Base-by-base conservation (phyloP, 2,329 filamentous ascomycete genomes). In the Venturia effusa region DNA sequence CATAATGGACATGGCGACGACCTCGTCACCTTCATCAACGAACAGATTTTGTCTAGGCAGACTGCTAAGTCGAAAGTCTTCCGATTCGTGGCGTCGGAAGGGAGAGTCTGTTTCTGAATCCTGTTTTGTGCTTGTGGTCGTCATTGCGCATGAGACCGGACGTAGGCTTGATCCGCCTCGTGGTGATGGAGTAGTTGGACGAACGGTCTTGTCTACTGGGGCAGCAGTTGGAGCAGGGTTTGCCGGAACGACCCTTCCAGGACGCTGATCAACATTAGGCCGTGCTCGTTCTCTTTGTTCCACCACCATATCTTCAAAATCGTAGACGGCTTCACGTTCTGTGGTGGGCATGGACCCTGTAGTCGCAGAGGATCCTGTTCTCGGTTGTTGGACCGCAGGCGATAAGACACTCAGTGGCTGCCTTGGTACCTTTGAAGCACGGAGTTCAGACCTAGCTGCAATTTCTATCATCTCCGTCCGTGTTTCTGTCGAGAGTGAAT, bases 21-120 rank as follows among this genome's bases (percentile, higher is more conserved):
- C 10, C 57, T 8, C 3, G 67, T 34, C 27, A 19, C 27, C 17
- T 68, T 59, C 60, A 7, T 69, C 64, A 5, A 72, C 68, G 43
- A 74, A 76, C 1, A 76, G 65, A 24, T 71, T 67, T 19, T 70
- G 66, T 0, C 40, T 34, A 0, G 72, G 70, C 22, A 76, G 65
- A 24, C 71, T 54, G 1, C 71, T 68, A 32, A 76, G 69, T 40
- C 72, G 66, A 39, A 72, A 54, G 0, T 67, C 66, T 19, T 61
- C 40, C 30, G 34, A 27, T 17, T 34, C 51, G 51, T 55, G 51
- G 48, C 48, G 48, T 32, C 24, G 4, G 3, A 54, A 24, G 13
- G 17, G 22, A 10, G 24, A 45, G 7, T 48, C 43, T 19, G 22
- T 45, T 3, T 48, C 43, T 11, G 43, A n/a, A 27, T 27, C 22